Base-by-base conservation (phyloP, 805 yeast genomes). In the Zygosaccharomyces gambellarensis region DNA sequence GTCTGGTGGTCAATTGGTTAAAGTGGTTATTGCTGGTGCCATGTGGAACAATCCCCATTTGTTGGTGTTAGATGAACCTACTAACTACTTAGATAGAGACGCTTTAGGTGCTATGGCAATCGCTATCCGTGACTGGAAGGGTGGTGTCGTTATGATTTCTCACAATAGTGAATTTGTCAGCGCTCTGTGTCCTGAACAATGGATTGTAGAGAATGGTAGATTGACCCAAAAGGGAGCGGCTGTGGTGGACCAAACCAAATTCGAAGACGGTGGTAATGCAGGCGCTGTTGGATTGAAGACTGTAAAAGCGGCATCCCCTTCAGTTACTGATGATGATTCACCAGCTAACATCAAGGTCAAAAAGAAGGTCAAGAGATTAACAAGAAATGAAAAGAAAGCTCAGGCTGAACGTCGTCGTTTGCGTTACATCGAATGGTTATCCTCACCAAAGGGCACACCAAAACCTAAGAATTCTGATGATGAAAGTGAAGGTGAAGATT, bases 11-110 rank as follows among this genome's bases (percentile, higher is more conserved):
- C 99, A 92, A 75, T 79, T 92, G 68, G 99, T 92, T 53, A 92
- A 92, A 72, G 98, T 92, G 55, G 99, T 92, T 52, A 92, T 92
- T 74, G 98, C 98, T 11, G 99, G 98, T 72, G 97, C 98, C 56
- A 92, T 92, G 94, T 92, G 99, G 99, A 92, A 94, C 73, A 94
- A 92, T 68, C 99, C 99, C 17, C 99, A 92, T 71, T 80, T 92
- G 70, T 79, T 92, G 56, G 99, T 92, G 39, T 78, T 92, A 53
- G 99, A 92, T 72, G 99, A 92, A 80, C 99, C 99, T 68, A 92
- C 98, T 64, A 92, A 92, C 75, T 92, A 94, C 77, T 77, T 92
- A 73, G 99, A 92, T 72, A 85, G 99, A 77, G 99, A 92, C 70
- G 90, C 98, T 23, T 78, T 92, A 54, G 99, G 98, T 70, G 99